Conservation (phyloP, 345 rosid species). For the Conringia planisiliqua region DNA sequence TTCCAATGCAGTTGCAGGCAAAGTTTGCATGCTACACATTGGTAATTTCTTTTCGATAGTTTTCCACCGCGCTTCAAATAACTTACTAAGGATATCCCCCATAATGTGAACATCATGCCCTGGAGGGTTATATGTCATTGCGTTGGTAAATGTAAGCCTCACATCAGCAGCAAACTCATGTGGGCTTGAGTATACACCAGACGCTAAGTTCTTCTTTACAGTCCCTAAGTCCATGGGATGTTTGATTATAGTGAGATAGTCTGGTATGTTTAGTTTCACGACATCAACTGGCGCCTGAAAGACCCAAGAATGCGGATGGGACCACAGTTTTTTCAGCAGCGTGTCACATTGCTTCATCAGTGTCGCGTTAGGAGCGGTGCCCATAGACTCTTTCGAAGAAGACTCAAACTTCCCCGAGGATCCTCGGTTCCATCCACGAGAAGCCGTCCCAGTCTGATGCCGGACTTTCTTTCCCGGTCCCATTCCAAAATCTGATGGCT, state of each 20-base stretch:
- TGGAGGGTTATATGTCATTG: constrained; percentile 90
- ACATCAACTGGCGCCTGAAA: constrained; percentile 89
- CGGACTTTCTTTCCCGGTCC: constrained; percentile 53
- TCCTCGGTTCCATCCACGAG: constrained; percentile 46
- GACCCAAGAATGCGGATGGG: constrained; percentile 77
- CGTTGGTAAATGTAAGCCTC: constrained; percentile 78
- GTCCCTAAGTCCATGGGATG: constrained; percentile 96
- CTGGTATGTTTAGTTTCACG: constrained; percentile 73
- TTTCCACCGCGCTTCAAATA: constrained; percentile 85
- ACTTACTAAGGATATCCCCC: constrained; percentile 75
- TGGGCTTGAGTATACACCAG: constrained; percentile 70
- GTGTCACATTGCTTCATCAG: constrained; percentile 83
- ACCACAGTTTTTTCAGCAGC: constrained; percentile 62
- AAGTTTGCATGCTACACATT: constrained; percentile 29
- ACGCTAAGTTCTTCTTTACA: constrained; percentile 54
- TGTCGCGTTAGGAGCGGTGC: constrained; percentile 42
- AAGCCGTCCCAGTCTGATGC: constrained; percentile 35
- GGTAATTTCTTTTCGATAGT: constrained; percentile 67
- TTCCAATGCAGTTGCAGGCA: constrained; percentile 37
- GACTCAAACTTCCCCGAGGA: constrained; percentile 55
- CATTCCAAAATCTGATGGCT: constrained; percentile 40
- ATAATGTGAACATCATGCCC: constrained; percentile 76
- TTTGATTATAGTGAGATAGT: constrained; percentile 70
- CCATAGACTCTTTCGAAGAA: constrained; percentile 39
- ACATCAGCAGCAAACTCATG: constrained; percentile 76